A percentile compares a stretch with the other conserved stretches of the same genome.
Evolutionary conservation across 768 basidiomycete genomes (phyloP).

Genomic region (Tulasnella sp.): DNA sequence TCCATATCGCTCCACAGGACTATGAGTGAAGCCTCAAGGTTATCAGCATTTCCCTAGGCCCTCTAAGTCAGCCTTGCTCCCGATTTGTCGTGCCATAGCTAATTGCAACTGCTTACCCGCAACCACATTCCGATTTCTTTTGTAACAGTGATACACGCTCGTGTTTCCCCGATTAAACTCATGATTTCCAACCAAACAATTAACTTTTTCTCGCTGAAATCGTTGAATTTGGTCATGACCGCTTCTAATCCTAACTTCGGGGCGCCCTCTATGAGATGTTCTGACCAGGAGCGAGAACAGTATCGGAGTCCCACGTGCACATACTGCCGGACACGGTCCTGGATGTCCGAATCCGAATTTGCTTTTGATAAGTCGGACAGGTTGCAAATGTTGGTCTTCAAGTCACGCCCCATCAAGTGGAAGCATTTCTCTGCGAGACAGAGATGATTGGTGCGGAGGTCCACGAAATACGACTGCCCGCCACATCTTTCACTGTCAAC

Average conservation of each 20-base stretch:
- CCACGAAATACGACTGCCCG: background rate
- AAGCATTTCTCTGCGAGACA: background rate
- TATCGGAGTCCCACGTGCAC: background rate
- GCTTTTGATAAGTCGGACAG: background rate
- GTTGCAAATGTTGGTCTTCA: background rate
- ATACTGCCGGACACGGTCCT: background rate
- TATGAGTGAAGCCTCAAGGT: background rate
- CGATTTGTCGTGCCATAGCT: no score
- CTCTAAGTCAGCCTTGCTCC: no score
- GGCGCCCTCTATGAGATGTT: background rate
- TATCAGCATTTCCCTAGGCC: background rate
- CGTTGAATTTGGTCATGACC: background rate
- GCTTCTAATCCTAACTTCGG: background rate
- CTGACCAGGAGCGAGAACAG: background rate
- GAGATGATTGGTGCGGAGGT: background rate
- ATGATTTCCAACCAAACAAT: background rate
- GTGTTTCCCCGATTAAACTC: background rate
- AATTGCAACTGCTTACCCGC: background rate
- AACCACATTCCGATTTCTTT: background rate
- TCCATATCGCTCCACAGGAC: background rate
- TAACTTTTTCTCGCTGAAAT: background rate
- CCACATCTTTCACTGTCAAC: background rate
- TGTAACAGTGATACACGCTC: background rate
- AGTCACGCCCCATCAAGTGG: background rate
- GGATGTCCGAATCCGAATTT: background rate